phyloP scores from a whole-genome alignment of 2,329 filamentous ascomycete species.

The Penicillium sumatraense region DNA sequence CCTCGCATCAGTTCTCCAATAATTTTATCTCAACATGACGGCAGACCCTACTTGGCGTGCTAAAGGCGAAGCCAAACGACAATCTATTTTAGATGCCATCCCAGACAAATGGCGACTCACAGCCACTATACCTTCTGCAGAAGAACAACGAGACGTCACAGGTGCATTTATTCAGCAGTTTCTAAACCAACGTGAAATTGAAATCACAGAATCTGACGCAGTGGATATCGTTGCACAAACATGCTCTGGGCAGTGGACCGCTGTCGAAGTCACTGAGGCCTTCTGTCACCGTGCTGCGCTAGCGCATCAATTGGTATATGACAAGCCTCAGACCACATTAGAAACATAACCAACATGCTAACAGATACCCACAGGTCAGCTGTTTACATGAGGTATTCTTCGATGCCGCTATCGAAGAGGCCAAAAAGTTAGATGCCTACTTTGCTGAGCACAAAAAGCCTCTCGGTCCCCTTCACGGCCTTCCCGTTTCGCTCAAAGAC shows the following conservation, averaged over 20 bases:
- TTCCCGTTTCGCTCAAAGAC: slow-evolving; percentile 61
- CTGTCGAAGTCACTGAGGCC: slow-evolving; percentile 59
- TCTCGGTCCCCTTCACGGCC: slow-evolving; percentile 65
- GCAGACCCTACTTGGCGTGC: slow-evolving; percentile 51
- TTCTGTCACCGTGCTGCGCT: slow-evolving; percentile 62
- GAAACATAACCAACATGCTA: background rate
- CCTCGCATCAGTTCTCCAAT: background rate
- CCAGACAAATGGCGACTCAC: slow-evolving; percentile 61
- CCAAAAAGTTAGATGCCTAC: slow-evolving; percentile 54
- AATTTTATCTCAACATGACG: slow-evolving; percentile 17
- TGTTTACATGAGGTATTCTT: slow-evolving; percentile 62
- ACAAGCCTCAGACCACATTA: background rate
- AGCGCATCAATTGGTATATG: slow-evolving; percentile 62
- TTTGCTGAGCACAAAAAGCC: slow-evolving; percentile 48
- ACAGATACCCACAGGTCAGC: slow-evolving; percentile 36
- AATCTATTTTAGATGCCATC: slow-evolving; percentile 58
- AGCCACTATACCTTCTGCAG: slow-evolving; percentile 50
- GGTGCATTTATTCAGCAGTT: slow-evolving; percentile 62
- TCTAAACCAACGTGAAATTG: slow-evolving; percentile 57
- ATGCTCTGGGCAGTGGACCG: slow-evolving; percentile 59
- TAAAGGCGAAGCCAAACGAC: slow-evolving; percentile 57
- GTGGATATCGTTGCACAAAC: slow-evolving; percentile 61
- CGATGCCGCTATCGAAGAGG: slow-evolving; percentile 55
- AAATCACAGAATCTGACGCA: slow-evolving; percentile 66
- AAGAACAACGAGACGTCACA: slow-evolving; percentile 62